phyloP scores from a whole-genome alignment of 805 yeast species.

The Yamadazyma sp. region DNA sequence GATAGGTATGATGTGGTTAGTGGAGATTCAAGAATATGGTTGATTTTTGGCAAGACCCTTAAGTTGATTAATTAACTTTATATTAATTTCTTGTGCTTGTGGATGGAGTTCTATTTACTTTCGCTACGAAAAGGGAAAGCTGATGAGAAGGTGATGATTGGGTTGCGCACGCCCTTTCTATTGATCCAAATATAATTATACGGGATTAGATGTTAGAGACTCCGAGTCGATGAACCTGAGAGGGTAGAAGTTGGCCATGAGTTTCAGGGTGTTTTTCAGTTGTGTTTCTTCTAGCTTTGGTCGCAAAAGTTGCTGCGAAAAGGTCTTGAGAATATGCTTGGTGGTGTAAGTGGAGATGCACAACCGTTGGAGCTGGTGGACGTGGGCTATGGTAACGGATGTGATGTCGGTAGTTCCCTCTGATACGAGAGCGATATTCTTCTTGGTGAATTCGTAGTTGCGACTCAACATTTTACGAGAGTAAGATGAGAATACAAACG shows the following conservation, averaged over 20 bases:
- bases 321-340: not conserved
- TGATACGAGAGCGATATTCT: constrained; percentile 1
- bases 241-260: constrained; percentile 2
- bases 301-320: constrained; percentile 1
- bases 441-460: constrained; percentile 18
- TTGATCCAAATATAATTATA: no score
- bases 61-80: constrained; percentile 2
- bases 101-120: constrained; percentile 13
- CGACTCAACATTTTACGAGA: constrained; percentile 25
- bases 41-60: no score
- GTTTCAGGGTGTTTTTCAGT: not conserved
- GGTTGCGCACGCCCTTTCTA: not conserved
- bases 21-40: no score
- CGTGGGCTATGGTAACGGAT: not conserved
- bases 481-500: constrained; percentile 31
- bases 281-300: not conserved
- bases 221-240: constrained; percentile 1
- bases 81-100: constrained; percentile 5
- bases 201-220: no score
- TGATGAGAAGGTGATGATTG: no score
- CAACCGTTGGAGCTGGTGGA: constrained; percentile 1
- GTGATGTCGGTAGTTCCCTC: not conserved
- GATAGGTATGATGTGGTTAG: no score
- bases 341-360: constrained; percentile 2
- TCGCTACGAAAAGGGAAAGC: constrained; percentile 11